Evolutionary conservation across 179 eudicot species (phyloP).

Genomic region (Drosera spatulata): DNA sequence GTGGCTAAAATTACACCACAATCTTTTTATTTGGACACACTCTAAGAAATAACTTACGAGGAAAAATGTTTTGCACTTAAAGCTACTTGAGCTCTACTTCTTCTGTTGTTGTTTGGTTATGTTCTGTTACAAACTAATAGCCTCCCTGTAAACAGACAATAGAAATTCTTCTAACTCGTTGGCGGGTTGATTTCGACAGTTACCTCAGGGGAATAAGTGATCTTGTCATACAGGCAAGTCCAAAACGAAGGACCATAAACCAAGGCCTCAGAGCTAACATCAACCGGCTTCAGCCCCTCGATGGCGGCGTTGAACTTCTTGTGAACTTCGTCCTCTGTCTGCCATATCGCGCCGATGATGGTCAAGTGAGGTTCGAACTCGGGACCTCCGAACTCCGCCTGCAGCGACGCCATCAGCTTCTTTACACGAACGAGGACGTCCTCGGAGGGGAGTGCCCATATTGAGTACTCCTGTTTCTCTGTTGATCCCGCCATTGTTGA

Average conservation of each 20-base stretch:
- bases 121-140: background rate
- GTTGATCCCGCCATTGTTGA: background rate
- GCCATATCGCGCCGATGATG: slow-evolving; percentile 56
- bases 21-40: too few species aligned
- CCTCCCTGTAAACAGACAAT: background rate
- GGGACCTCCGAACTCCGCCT: slow-evolving; percentile 74
- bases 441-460: slow-evolving; percentile 68
- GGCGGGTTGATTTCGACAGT: too few species aligned
- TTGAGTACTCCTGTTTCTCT: slow-evolving; percentile 44
- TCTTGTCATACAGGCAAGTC: slow-evolving; percentile 77
- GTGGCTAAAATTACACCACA: too few species aligned
- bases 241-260: slow-evolving; percentile 64
- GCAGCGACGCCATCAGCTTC: slow-evolving; percentile 53
- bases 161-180: too few species aligned
- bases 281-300: slow-evolving; percentile 42
- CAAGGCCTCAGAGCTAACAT: slow-evolving; percentile 38
- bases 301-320: slow-evolving; percentile 45
- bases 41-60: too few species aligned
- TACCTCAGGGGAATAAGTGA: slow-evolving; percentile 54
- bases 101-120: too few species aligned
- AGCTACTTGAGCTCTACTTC: too few species aligned
- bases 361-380: slow-evolving; percentile 89
- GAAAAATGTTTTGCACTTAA: too few species aligned
- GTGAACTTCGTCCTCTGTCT: slow-evolving; percentile 55
- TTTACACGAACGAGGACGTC: slow-evolving; percentile 45